Conservation (phyloP, 2,329 filamentous ascomycete genomes). For the Curvularia lunata region DNA sequence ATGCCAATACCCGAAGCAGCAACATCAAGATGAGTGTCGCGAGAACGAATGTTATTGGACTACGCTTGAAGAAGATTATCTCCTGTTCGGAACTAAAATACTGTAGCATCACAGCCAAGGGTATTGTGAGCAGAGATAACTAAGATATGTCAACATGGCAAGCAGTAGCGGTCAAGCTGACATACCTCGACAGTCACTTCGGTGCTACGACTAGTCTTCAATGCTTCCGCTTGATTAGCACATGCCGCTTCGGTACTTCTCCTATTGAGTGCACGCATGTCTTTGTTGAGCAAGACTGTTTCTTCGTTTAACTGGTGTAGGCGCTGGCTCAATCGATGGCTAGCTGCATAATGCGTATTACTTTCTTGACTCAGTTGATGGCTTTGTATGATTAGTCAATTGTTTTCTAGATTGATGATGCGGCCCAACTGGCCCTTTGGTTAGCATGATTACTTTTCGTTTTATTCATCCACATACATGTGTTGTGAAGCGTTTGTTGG, state of each 20-base stretch:
- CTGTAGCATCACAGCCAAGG: constrained; percentile 11
- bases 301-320: neutral
- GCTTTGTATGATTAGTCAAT: constrained; percentile 1
- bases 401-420: constrained; percentile 11
- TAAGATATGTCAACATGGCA: neutral
- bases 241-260: constrained; percentile 5
- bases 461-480: constrained; percentile 9
- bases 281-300: constrained; percentile 1
- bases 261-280: constrained; percentile 7
- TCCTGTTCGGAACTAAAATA: constrained; percentile 14
- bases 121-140: constrained; percentile 11
- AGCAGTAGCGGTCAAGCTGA: neutral
- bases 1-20: neutral
- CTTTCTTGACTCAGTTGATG: neutral
- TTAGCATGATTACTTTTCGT: neutral
- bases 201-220: constrained; percentile 13
- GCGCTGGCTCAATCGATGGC: neutral
- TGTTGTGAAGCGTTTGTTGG: constrained; percentile 13
- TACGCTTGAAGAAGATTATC: constrained; percentile 10
- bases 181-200: constrained; percentile 13
- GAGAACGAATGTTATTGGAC: constrained; percentile 6
- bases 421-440: constrained; percentile 4
- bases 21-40: constrained; percentile 6
- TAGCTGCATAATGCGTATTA: neutral
- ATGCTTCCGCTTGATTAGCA: constrained; percentile 7